Percentiles rank a stretch among this genome's conserved stretches.
phyloP scores from a whole-genome alignment of 140 eudicot species.

The Bidens hawaiensis region DNA sequence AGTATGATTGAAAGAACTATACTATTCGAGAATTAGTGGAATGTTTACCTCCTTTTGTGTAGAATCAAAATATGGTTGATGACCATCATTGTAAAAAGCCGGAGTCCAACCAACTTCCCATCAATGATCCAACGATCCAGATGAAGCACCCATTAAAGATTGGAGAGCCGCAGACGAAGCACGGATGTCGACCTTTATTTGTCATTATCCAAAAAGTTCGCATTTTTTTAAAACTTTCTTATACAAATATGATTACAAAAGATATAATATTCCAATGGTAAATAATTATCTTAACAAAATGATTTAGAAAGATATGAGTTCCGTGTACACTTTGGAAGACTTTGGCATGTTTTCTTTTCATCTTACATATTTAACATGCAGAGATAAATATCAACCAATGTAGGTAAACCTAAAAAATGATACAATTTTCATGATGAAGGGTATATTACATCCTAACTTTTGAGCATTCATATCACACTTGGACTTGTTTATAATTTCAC shows the following conservation, averaged over 20 bases:
- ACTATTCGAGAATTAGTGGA: slow-evolving; percentile 4
- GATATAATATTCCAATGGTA: neutral
- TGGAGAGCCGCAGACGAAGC: slow-evolving; percentile 61
- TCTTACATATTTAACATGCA: neutral
- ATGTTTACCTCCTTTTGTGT: slow-evolving; percentile 40
- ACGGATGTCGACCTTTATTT: slow-evolving; percentile 67
- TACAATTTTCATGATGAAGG: neutral
- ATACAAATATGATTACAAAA: no score
- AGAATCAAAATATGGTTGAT: slow-evolving; percentile 36
- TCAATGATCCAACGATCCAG: slow-evolving; percentile 63
- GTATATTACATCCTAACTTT: neutral
- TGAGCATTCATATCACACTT: neutral
- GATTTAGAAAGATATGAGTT: neutral
- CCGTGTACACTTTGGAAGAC: neutral
- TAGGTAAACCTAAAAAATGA: slow-evolving; percentile 6
- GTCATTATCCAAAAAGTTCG: neutral
- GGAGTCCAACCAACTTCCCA: slow-evolving; percentile 99
- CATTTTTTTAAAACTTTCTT: no score
- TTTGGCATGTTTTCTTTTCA: neutral
- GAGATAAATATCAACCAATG: neutral
- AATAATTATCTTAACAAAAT: neutral
- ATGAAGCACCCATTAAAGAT: slow-evolving; percentile 58
- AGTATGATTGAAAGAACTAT: neutral
- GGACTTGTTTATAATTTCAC: neutral
- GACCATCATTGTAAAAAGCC: slow-evolving; percentile 47